phyloP scores from a whole-genome alignment of 2,329 filamentous ascomycete genomes.

The Colletotrichum sp. region DNA sequence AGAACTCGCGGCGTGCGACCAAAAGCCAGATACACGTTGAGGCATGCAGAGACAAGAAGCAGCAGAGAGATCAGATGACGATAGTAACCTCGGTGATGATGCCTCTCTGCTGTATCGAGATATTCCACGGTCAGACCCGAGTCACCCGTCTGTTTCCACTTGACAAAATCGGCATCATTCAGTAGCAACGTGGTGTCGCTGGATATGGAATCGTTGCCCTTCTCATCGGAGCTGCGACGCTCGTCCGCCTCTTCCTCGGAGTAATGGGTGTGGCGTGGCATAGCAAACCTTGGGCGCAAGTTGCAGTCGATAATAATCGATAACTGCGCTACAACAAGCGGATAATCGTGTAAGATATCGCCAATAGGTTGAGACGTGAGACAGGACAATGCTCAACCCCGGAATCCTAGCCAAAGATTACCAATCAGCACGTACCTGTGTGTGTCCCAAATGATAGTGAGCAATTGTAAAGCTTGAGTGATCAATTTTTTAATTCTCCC shows the following conservation, averaged over 20 bases:
- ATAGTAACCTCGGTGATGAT: not conserved
- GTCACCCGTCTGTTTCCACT: not conserved
- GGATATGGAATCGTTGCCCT: not conserved
- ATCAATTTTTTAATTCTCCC: not conserved
- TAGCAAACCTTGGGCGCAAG: not conserved
- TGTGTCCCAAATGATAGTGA: not conserved
- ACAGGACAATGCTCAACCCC: not conserved
- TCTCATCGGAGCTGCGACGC: not conserved
- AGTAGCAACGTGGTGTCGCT: not conserved
- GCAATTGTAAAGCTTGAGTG: not conserved
- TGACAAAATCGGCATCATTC: not conserved
- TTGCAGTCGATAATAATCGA: not conserved
- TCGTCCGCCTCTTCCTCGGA: not conserved
- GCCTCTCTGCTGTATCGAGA: not conserved
- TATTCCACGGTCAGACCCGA: not conserved
- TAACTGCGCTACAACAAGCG: not conserved
- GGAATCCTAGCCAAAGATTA: not conserved
- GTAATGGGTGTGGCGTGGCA: not conserved
- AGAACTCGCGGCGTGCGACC: not conserved
- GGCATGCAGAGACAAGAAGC: not conserved
- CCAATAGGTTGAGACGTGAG: not conserved
- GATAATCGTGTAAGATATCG: not conserved
- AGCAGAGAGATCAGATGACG: not conserved
- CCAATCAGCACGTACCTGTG: not conserved
- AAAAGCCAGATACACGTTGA: not conserved